phyloP scores from a whole-genome alignment of 441 rosid genomes.

The Kokia cookei region DNA sequence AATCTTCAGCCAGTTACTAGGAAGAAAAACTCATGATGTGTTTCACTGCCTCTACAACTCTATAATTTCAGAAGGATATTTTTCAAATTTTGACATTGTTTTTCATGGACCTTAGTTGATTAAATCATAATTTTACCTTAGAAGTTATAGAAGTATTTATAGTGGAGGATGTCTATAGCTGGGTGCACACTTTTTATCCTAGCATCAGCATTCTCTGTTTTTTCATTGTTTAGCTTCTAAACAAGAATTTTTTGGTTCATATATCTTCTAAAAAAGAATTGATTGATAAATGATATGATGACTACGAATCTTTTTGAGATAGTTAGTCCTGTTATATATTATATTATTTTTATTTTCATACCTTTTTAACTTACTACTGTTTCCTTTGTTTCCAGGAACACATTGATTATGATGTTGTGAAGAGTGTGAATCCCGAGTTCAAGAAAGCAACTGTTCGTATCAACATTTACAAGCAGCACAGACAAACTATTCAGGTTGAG shows the following conservation, averaged over 20 bases:
- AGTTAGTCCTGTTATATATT: background rate
- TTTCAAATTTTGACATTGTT: background rate
- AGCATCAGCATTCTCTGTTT: background rate
- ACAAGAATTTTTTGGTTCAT: no score
- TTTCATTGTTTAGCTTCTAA: background rate
- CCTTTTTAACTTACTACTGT: constrained; percentile 4
- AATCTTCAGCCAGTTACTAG: background rate
- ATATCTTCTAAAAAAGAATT: background rate
- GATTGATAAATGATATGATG: background rate
- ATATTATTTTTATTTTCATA: background rate
- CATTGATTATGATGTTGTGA: constrained; percentile 82
- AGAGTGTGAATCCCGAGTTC: constrained; percentile 70
- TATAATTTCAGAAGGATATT: background rate
- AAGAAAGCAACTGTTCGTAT: constrained; percentile 78
- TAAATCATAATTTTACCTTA: background rate
- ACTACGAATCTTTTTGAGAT: background rate
- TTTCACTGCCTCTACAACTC: background rate
- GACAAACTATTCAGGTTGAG: constrained; percentile 94
- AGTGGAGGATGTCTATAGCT: background rate
- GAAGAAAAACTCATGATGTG: background rate
- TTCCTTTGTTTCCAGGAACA: constrained; percentile 59
- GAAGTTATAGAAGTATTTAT: no score
- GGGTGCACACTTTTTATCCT: background rate
- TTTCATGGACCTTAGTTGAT: background rate
- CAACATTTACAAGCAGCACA: constrained; percentile 86